Percentiles rank a stretch among this genome's conserved stretches.
phyloP scores from a whole-genome alignment of 768 basidiomycete genomes.

The Boletus tylopilopsis region DNA sequence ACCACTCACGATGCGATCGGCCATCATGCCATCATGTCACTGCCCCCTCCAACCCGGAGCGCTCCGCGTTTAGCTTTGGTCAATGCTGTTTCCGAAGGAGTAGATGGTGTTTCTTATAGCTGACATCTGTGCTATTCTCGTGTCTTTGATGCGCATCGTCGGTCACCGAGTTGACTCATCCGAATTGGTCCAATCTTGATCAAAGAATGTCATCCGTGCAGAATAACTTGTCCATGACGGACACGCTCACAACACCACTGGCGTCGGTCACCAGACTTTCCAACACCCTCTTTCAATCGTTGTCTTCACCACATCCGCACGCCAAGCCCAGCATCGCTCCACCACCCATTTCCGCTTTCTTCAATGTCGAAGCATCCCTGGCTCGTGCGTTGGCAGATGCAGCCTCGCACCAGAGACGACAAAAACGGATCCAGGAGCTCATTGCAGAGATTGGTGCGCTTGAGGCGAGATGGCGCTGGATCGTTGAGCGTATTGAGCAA shows the following conservation, averaged over 20 bases:
- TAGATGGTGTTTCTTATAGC: too few species aligned
- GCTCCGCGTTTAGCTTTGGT: too few species aligned
- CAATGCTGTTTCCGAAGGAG: too few species aligned
- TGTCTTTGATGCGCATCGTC: too few species aligned
- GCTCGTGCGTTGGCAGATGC: constrained; percentile 62
- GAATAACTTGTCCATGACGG: constrained; percentile 45
- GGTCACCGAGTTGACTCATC: too few species aligned
- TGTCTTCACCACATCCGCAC: constrained; percentile 56
- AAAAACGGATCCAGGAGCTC: constrained; percentile 67
- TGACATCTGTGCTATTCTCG: too few species aligned
- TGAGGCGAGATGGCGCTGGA: constrained; percentile 63
- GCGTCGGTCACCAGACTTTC: constrained; percentile 60
- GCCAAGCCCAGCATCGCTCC: constrained; percentile 33
- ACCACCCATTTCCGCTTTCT: constrained; percentile 51
- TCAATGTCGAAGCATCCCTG: constrained; percentile 61
- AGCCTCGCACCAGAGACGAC: constrained; percentile 70
- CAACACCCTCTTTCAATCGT: constrained; percentile 65
- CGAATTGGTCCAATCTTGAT: too few species aligned
- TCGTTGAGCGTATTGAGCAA: constrained; percentile 60
- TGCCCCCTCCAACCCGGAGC: too few species aligned
- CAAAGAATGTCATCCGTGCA: constrained; percentile 10
- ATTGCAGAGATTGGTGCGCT: constrained; percentile 68
- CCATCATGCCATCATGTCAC: too few species aligned
- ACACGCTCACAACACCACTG: constrained; percentile 58
- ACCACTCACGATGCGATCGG: too few species aligned